phyloP scores from a whole-genome alignment of 495 filamentous ascomycete species.

The Aspergillus leporis region DNA sequence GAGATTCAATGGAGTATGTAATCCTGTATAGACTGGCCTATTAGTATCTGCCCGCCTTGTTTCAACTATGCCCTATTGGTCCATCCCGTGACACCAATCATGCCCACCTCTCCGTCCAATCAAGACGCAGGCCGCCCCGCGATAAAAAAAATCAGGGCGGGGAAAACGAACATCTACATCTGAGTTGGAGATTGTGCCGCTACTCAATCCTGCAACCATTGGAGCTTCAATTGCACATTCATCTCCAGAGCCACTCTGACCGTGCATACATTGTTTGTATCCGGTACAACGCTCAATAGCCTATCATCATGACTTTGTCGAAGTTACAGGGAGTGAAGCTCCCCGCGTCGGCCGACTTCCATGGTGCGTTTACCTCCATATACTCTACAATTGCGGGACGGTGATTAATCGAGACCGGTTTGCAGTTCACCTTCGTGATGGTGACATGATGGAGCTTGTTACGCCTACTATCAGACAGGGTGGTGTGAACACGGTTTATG shows the following conservation, averaged over 20 bases:
- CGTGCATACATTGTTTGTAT: background rate
- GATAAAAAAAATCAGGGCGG: constrained; percentile 27
- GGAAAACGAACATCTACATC: constrained; percentile 16
- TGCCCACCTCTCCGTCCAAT: constrained; percentile 20
- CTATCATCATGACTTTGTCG: constrained; percentile 38
- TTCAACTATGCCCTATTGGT: background rate
- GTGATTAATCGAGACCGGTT: background rate
- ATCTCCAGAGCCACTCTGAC: background rate
- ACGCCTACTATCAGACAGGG: constrained; percentile 71
- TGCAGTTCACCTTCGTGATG: constrained; percentile 70
- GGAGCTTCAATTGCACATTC: background rate
- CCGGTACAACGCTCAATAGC: background rate
- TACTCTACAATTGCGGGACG: constrained; percentile 22
- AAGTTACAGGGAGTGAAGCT: constrained; percentile 53
- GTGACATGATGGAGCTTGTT: constrained; percentile 79
- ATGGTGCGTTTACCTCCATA: constrained; percentile 42
- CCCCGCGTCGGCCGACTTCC: constrained; percentile 71
- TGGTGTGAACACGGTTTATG: constrained; percentile 76
- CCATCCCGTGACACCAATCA: constrained; percentile 19
- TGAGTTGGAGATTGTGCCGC: background rate
- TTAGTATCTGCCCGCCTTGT: too few relatives aligned
- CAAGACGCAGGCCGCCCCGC: constrained; percentile 12
- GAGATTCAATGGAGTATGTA: background rate
- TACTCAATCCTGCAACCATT: background rate
- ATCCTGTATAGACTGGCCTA: too few relatives aligned